Conservation (phyloP, 2,329 filamentous ascomycete species). For the Nothophoma quercina region DNA sequence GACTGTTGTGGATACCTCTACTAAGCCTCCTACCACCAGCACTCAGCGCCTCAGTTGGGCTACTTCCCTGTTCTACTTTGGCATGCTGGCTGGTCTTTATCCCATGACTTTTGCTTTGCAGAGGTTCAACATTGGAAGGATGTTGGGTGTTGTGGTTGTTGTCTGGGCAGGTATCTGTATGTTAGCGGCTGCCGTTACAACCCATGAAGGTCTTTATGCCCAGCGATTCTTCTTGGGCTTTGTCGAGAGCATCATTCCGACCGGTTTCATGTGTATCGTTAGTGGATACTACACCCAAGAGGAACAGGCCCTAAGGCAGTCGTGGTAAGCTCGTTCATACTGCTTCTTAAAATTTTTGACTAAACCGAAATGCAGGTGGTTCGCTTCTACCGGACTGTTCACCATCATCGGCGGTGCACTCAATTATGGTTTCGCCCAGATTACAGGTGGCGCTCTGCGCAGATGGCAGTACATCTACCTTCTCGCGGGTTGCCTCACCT, state of each 20-base stretch:
- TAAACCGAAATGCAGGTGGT: conserved; percentile 58
- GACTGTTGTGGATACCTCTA: conserved; percentile 60
- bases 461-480: conserved; percentile 74
- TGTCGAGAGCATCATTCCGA: conserved; percentile 64
- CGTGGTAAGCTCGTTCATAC: conserved; percentile 45
- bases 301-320: conserved; percentile 61
- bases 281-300: conserved; percentile 51
- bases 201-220: conserved; percentile 66
- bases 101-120: conserved; percentile 76
- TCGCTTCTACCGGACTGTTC: conserved; percentile 60
- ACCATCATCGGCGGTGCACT: conserved; percentile 44
- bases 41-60: conserved; percentile 77
- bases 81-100: conserved; percentile 76
- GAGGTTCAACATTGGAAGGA: conserved; percentile 69
- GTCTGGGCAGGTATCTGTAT: conserved; percentile 73
- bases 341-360: neutral
- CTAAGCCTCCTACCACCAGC: conserved; percentile 63
- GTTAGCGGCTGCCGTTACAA: conserved; percentile 71
- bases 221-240: conserved; percentile 65
- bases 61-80: conserved; percentile 81
- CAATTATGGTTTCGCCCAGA: conserved; percentile 50
- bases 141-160: conserved; percentile 69
- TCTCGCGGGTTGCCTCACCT: conserved; percentile 64
- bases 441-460: conserved; percentile 48
- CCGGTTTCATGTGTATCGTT: conserved; percentile 64